A percentile compares a stretch with the other conserved stretches of the same genome.
Conservation (phyloP, 805 yeast genomes). For the Yarrowia sp. region DNA sequence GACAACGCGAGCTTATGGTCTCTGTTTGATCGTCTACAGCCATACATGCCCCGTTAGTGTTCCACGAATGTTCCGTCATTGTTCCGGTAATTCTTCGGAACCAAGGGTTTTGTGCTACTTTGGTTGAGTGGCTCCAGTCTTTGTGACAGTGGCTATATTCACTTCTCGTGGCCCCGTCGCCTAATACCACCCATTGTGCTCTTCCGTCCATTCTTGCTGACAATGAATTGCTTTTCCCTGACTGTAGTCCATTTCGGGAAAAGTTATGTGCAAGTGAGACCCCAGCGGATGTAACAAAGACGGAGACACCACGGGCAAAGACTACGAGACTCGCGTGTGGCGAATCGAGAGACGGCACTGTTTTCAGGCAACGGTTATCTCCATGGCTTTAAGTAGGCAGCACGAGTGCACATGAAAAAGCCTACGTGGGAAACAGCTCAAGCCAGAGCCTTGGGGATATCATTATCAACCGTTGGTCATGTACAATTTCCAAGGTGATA, state of each 20-base stretch:
- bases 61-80: too few species aligned
- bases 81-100: too few species aligned
- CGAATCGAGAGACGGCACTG: background rate
- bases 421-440: too few species aligned
- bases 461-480: background rate
- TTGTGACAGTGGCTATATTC: too few species aligned
- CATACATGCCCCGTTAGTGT: too few species aligned
- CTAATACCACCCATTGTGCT: background rate
- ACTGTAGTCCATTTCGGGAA: slow-evolving; percentile 1
- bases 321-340: background rate
- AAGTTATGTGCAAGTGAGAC: slow-evolving; percentile 12
- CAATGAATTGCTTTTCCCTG: slow-evolving; percentile 4
- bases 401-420: too few species aligned
- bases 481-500: too few species aligned
- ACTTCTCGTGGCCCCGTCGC: background rate
- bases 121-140: too few species aligned
- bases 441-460: too few species aligned
- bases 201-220: background rate
- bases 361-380: background rate
- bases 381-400: background rate
- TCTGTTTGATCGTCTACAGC: too few species aligned
- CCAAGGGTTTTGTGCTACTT: too few species aligned
- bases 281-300: background rate
- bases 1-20: too few species aligned
- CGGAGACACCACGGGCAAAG: background rate